These are phyloP conservation scores for Silene uniflora DNA, from an alignment of 148 eudicot genomes.

Conservation along the genomic window DNA sequence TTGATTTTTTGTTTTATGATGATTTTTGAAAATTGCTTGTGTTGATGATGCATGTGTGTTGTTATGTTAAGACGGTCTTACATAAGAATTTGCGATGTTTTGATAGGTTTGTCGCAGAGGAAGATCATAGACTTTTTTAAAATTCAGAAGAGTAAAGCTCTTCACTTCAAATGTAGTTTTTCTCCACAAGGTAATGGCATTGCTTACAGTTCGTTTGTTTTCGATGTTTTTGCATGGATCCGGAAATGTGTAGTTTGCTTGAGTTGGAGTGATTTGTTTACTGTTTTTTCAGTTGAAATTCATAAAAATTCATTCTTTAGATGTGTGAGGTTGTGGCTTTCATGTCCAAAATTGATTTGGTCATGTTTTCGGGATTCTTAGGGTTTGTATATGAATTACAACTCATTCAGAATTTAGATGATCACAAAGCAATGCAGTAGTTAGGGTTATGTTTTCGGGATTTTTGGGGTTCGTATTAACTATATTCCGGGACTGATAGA, in stretches of 20 bases:
- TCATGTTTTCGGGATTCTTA: no score
- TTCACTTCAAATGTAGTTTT: constrained; percentile 25
- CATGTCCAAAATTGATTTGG: background rate
- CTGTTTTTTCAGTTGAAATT: background rate
- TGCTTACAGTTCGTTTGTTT: background rate
- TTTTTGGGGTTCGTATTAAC: background rate
- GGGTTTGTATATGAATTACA: no score
- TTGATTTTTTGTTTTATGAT: background rate
- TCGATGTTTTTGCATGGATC: background rate
- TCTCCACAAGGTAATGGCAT: constrained; percentile 51
- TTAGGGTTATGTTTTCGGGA: background rate
- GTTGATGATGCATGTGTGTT: background rate
- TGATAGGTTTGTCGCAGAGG: constrained; percentile 75
- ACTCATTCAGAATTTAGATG: no score
- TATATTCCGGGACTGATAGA: no score
- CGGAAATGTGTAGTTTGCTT: background rate
- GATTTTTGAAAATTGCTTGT: background rate
- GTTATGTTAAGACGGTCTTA: background rate
- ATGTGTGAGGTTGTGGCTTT: background rate
- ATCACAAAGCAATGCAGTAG: no score
- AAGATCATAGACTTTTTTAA: constrained; percentile 77
- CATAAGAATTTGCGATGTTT: background rate
- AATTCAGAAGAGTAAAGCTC: constrained; percentile 55
- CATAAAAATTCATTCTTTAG: background rate
- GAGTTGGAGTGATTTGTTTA: background rate